Conservation (phyloP, 2,329 filamentous ascomycete genomes). For the Stemphylium vesicarium region DNA sequence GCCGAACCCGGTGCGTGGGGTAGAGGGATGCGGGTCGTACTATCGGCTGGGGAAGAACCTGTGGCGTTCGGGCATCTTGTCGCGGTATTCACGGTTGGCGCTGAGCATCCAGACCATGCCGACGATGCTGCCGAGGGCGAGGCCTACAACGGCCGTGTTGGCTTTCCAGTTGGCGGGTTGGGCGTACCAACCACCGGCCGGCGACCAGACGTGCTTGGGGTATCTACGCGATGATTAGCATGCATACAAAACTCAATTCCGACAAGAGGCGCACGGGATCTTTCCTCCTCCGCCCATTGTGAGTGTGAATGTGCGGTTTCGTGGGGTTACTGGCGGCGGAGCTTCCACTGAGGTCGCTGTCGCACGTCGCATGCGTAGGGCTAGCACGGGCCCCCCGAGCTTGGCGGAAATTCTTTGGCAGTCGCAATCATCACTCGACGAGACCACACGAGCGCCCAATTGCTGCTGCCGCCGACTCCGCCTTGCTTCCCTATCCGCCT, state of each 20-base stretch:
- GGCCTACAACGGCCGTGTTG: constrained; percentile 82
- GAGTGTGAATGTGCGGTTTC: constrained; percentile 64
- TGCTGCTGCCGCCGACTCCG: constrained; percentile 26
- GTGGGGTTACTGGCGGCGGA: constrained; percentile 20
- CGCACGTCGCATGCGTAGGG: constrained; percentile 26
- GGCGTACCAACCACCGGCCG: constrained; percentile 95
- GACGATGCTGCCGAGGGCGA: constrained; percentile 70
- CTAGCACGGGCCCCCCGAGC: constrained; percentile 22
- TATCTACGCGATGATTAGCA: constrained; percentile 64
- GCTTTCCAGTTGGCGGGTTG: constrained; percentile 93
- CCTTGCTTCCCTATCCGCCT: constrained; percentile 17
- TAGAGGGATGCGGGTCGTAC: constrained; percentile 59
- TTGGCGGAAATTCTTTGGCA: constrained; percentile 47
- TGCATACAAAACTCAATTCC: constrained; percentile 20
- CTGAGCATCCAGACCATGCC: constrained; percentile 74
- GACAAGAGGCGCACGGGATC: constrained; percentile 62
- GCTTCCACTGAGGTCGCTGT: constrained; percentile 30
- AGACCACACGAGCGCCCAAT: constrained; percentile 35
- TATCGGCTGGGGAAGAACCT: constrained; percentile 85
- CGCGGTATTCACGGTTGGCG: constrained; percentile 74
- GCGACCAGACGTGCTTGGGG: constrained; percentile 99
- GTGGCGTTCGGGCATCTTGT: constrained; percentile 76
- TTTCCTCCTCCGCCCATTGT: constrained; percentile 68
- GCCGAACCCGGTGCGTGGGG: not conserved
- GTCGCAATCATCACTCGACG: constrained; percentile 29